phyloP scores from a whole-genome alignment of 2,329 filamentous ascomycete species.

The Fusarium cyanostomum region DNA sequence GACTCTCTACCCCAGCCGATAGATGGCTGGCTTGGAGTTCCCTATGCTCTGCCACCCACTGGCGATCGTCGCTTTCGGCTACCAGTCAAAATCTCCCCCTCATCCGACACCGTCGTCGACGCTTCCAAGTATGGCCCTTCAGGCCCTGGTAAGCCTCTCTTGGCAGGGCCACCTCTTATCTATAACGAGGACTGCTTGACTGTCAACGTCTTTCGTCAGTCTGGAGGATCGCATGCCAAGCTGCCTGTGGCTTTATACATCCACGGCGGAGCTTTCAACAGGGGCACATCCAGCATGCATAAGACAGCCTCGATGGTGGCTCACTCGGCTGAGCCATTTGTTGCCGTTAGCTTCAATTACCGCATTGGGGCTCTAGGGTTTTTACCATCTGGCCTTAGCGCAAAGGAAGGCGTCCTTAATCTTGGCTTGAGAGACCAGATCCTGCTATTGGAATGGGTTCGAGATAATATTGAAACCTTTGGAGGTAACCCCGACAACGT shows the following conservation, averaged over 20 bases:
- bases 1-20: conserved; percentile 41
- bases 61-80: conserved; percentile 58
- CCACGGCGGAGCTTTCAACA: conserved; percentile 58
- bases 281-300: conserved; percentile 62
- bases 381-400: conserved; percentile 60
- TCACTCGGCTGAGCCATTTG: conserved; percentile 59
- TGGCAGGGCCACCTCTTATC: conserved; percentile 38
- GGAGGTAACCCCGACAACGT: conserved; percentile 61
- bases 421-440: conserved; percentile 63
- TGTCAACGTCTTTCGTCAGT: conserved; percentile 60
- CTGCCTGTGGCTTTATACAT: conserved; percentile 64
- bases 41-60: conserved; percentile 57
- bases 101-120: conserved; percentile 43
- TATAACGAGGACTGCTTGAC: conserved; percentile 64
- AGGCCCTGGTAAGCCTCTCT: conserved; percentile 37
- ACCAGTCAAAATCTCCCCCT: conserved; percentile 43
- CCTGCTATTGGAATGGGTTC: conserved; percentile 62
- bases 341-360: conserved; percentile 61
- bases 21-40: conserved; percentile 58
- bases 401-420: conserved; percentile 64
- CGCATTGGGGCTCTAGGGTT: conserved; percentile 69
- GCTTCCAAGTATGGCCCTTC: conserved; percentile 51
- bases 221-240: conserved; percentile 34
- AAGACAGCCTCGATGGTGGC: conserved; percentile 71
- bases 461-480: conserved; percentile 62